Evolutionary conservation across 2,329 filamentous ascomycete species (phyloP).

Genomic region (Fonsecaea multimorphosa): DNA sequence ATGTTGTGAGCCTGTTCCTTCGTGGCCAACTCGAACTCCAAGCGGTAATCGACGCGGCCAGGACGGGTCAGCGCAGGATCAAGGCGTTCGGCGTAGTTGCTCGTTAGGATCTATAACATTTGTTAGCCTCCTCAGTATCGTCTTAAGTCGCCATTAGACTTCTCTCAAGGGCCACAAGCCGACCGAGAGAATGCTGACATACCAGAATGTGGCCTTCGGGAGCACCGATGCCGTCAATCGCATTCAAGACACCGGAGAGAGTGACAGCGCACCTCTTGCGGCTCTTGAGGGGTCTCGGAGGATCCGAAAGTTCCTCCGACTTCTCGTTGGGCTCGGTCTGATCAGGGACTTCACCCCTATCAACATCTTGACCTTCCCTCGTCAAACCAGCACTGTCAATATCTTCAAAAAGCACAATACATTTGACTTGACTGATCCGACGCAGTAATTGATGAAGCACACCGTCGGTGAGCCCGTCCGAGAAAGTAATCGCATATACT

Average conservation of each 20-base stretch:
- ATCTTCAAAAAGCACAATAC: slow-evolving; percentile 71
- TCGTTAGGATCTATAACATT: slow-evolving; percentile 71
- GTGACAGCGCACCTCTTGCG: slow-evolving; percentile 60
- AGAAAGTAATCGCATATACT: slow-evolving; percentile 55
- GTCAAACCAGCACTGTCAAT: slow-evolving; percentile 67
- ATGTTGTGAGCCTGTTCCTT: slow-evolving; percentile 38
- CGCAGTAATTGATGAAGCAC: background rate
- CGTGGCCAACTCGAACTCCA: slow-evolving; percentile 58
- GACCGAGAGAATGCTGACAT: background rate
- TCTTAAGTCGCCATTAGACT: background rate
- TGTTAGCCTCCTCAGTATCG: background rate
- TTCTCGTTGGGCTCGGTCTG: background rate
- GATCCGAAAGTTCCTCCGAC: background rate
- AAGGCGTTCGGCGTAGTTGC: slow-evolving; percentile 74
- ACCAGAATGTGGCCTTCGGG: slow-evolving; percentile 75
- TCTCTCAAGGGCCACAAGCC: background rate
- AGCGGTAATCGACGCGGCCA: slow-evolving; percentile 72
- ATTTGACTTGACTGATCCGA: background rate
- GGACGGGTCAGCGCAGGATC: slow-evolving; percentile 76
- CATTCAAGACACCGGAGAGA: slow-evolving; percentile 78
- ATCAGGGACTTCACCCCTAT: too few species aligned
- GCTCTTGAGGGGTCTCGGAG: background rate
- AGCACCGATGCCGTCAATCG: slow-evolving; percentile 79
- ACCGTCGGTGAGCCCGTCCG: slow-evolving; percentile 54
- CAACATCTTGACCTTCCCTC: background rate